Evolutionary conservation across 306 rosid species (phyloP), one percentile per base, ranked within the genome.

Genomic region (Cicer yamashitae): DNA sequence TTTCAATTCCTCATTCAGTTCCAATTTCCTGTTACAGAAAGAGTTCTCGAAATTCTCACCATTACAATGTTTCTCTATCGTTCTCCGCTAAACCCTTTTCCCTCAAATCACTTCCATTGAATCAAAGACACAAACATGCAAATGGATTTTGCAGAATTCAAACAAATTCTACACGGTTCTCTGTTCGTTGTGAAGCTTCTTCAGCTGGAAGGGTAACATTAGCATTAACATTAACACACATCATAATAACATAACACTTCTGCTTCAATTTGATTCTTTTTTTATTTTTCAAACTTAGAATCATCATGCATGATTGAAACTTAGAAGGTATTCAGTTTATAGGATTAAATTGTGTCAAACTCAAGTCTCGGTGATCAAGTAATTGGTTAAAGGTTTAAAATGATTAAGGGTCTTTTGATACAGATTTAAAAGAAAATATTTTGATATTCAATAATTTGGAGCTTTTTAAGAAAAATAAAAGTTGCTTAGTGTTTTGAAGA

Each of bases 151-250:
- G 2, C 13, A 75, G 81, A 50, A 70, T 73, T 81, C 71, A 74
- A 1, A 77, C 85, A 65, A 79, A 45, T 38, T 73, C 89, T n/a
- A 69, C 58, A 12, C 85, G 43, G 6, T 81, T 86, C 68, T 72
- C 77, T 80, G 86, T 92, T 48, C 96, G 96, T 12, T 87, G 96
- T 56, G 91, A 85, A 12, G 87, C 96, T 78, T 80, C 98, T 30
- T 30, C 17, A 7, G 77, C 34, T 78, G 99, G 96, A 90, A 91
- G 96, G 91, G 99, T 94, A 86, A 11, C 75, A 10, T 3, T 25
- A 12, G 2, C 38, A 10, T 14, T 22, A 20, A 20, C 22, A 22
- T 25, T 20, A 41, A 17, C 12, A 20, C 5, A 3, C 43, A 3
- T 60, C 38, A 51, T 3, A 30, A 30, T 30, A 30, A 2, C 37